phyloP scores from a whole-genome alignment of 1,139 yeast species.

The Hyphopichia buzzinii region DNA sequence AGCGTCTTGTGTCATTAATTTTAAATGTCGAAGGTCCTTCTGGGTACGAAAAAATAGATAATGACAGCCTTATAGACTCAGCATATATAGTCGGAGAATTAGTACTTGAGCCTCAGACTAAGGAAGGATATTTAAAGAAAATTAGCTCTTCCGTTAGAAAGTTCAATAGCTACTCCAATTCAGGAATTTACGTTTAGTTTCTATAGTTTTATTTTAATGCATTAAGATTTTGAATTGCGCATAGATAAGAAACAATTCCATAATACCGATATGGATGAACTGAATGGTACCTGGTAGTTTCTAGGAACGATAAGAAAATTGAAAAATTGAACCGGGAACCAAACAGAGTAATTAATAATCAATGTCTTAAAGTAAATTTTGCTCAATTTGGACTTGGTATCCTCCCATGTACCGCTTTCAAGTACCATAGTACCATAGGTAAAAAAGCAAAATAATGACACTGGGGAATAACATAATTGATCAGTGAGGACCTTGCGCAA shows the following conservation, averaged over 20 bases:
- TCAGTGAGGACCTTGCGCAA: constrained; percentile 85
- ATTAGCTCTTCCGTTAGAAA: constrained; percentile 33
- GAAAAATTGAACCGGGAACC: constrained; percentile 93
- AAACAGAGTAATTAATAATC: constrained; percentile 77
- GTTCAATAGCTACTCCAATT: constrained; percentile 33
- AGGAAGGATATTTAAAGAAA: constrained; percentile 17
- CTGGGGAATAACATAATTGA: constrained; percentile 84
- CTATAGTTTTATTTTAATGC: neutral
- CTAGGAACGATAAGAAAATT: constrained; percentile 82
- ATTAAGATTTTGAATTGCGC: constrained; percentile 45
- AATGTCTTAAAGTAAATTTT: constrained; percentile 73
- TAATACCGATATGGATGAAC: constrained; percentile 82
- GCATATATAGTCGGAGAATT: constrained; percentile 21
- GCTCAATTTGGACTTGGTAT: constrained; percentile 60
- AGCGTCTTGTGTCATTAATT: constrained; percentile 23
- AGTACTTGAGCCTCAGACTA: constrained; percentile 7
- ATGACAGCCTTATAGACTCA: constrained; percentile 37
- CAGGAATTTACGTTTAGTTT: constrained; percentile 37
- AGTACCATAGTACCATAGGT: constrained; percentile 79
- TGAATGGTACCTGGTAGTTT: constrained; percentile 84
- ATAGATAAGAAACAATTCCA: constrained; percentile 93
- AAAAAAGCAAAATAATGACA: constrained; percentile 77
- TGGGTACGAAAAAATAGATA: constrained; percentile 49
- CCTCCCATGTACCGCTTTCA: constrained; percentile 69
- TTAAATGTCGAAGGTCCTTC: constrained; percentile 57